These are phyloP conservation scores for Hygrocybe coccinea DNA, from an alignment of 768 basidiomycete species.

Conservation along the genomic window DNA sequence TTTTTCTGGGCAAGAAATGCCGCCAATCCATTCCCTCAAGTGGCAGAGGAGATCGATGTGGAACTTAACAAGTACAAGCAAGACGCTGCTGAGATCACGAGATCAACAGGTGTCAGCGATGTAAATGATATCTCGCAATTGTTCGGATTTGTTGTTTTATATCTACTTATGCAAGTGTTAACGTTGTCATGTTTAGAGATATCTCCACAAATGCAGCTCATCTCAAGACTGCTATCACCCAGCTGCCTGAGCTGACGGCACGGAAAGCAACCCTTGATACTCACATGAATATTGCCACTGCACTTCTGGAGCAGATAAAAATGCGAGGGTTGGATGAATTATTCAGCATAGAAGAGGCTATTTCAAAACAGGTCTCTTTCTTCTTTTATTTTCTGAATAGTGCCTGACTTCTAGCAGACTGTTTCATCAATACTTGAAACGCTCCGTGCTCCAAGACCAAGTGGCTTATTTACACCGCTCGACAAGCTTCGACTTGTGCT, in stretches of 20 bases:
- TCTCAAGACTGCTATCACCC: constrained; percentile 94
- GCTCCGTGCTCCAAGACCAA: constrained; percentile 68
- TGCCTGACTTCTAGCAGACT: constrained; percentile 40
- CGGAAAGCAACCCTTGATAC: constrained; percentile 95
- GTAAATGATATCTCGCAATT: constrained; percentile 92
- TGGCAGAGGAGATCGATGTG: constrained; percentile 92
- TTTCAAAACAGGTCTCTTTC: constrained; percentile 66
- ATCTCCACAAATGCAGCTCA: constrained; percentile 90
- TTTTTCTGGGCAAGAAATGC: constrained; percentile 99
- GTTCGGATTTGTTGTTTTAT: constrained; percentile 40
- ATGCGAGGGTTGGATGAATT: constrained; percentile 90
- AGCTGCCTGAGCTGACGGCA: constrained; percentile 92
- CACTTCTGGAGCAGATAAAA: constrained; percentile 92
- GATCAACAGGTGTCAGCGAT: constrained; percentile 93
- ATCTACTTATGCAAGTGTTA: constrained; percentile 2
- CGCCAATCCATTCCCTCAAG: constrained; percentile 94
- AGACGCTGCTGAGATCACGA: constrained; percentile 94
- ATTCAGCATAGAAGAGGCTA: constrained; percentile 94
- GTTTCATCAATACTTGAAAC: constrained; percentile 77
- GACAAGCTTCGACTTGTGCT: constrained; percentile 93
- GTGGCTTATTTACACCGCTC: constrained; percentile 58
- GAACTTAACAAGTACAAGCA: constrained; percentile 91
- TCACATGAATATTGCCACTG: constrained; percentile 99
- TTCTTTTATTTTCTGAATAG: not conserved
- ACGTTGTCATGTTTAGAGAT: constrained; percentile 48